Percentiles rank a stretch among this genome's conserved stretches.
Conservation (phyloP, 257 asterid genomes). For the Fraxinus quadrangulata region DNA sequence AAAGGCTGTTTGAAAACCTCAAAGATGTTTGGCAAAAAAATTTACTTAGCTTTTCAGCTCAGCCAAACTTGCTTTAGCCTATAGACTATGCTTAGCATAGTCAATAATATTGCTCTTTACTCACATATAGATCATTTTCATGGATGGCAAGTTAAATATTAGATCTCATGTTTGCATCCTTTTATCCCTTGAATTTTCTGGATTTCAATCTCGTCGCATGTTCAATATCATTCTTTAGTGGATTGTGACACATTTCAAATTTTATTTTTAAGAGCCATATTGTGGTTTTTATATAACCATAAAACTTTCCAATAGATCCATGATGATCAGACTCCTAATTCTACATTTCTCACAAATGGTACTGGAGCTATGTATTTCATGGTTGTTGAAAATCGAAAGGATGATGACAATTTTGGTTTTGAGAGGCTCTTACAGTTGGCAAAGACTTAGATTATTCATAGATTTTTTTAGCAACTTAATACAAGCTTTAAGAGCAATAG, state of each 20-base stretch:
- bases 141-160: slow-evolving; percentile 49
- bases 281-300: slow-evolving; percentile 8
- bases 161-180: slow-evolving; percentile 30
- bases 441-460: too few relatives aligned
- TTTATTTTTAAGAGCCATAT: neutral
- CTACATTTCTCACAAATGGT: neutral
- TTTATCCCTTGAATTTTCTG: slow-evolving; percentile 10
- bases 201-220: slow-evolving; percentile 44
- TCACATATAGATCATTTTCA: slow-evolving; percentile 5
- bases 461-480: too few relatives aligned
- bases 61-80: neutral
- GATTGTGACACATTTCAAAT: neutral
- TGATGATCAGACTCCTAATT: slow-evolving; percentile 31
- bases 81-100: neutral
- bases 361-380: slow-evolving; percentile 28
- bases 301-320: slow-evolving; percentile 47
- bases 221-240: neutral
- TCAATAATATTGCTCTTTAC: neutral
- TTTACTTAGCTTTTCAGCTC: neutral
- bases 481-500: too few relatives aligned
- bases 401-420: too few relatives aligned
- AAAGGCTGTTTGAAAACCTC: neutral
- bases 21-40: neutral
- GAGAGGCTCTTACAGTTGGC: too few relatives aligned
- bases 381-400: slow-evolving; percentile 25